Percentiles rank a stretch among this genome's conserved stretches.
Conservation (phyloP, 164 flowering plant genomes). For the Malania oleifera region DNA sequence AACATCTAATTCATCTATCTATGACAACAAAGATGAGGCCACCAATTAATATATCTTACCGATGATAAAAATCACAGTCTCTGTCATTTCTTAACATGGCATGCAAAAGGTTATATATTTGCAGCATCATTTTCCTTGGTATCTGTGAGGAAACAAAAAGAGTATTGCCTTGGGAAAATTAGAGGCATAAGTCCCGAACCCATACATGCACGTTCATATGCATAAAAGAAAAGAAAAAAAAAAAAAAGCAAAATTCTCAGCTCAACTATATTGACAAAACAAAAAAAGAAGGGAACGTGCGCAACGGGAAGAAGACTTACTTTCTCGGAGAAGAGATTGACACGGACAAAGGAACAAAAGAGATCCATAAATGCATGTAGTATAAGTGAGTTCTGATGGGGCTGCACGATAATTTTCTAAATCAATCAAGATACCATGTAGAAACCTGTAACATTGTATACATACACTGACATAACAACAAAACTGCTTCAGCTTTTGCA, state of each 20-base stretch:
- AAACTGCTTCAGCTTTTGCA: background rate
- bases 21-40: background rate
- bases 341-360: slow-evolving; percentile 89
- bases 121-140: slow-evolving; percentile 98
- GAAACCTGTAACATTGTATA: background rate
- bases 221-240: background rate
- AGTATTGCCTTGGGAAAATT: background rate
- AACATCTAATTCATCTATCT: background rate
- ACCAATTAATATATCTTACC: slow-evolving; percentile 34
- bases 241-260: slow-evolving; percentile 1
- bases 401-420: slow-evolving; percentile 59
- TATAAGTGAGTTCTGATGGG: slow-evolving; percentile 93
- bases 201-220: background rate
- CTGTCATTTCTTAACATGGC: slow-evolving; percentile 67
- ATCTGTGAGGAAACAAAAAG: slow-evolving; percentile 43
- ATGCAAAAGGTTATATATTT: slow-evolving; percentile 86
- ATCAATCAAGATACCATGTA: slow-evolving; percentile 21
- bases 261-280: background rate
- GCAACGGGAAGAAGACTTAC: slow-evolving; percentile 29
- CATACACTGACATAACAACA: background rate
- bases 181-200: background rate
- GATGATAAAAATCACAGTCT: slow-evolving; percentile 92
- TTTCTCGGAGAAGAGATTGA: slow-evolving; percentile 85
- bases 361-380: slow-evolving; percentile 98
- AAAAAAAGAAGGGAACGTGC: background rate